Base-by-base conservation (phyloP, 495 filamentous ascomycete species). In the Choiromyces venosus region DNA sequence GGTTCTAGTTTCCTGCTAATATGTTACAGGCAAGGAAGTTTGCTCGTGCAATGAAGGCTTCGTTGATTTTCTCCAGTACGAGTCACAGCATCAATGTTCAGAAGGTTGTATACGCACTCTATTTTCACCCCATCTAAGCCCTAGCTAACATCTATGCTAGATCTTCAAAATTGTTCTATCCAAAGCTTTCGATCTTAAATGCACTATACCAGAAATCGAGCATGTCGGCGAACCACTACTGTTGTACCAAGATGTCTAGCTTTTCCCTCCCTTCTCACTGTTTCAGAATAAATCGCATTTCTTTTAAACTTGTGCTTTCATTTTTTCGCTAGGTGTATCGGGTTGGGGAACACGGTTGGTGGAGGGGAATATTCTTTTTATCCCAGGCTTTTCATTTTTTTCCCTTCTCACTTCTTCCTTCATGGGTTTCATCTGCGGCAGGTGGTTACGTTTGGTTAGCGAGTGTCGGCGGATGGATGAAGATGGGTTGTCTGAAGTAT, bases 111-210 rank as follows among this genome's bases (percentile, higher is more conserved):
- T 25, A 37, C 18, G 33, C 8, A 36, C 35, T 36, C 46, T 1
- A 29, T 44, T 52, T 52, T 37, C 42, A 4, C 19, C 44, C 18
- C 9, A 36, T 67, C 25, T 14, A 37, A 29, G 6, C 52, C 52
- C 40, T n/a, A 29, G 21, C 38, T 61, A 21, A 40, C 37, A 36
- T 19, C 67, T 64, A 44, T 37, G 36, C 19, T 73, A 99, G 95
- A 99, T 99, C 81, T 99, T 99, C 88, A 99, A 99, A 83, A 99
- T 99, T 79, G 95, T 99, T 71, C 87, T 99, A 39, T 94, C 94
- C 72, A 99, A 99, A 84, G 96, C 95, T 0, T 99, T 99, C 81
- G 95, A 99, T 82, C 87, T 99, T 73, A 97, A 97, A 82, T 99
- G 95, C 86, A 99, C 95, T 5, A 98, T 99, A 81, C 95, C 95